A percentile compares a stretch with the other conserved stretches of the same genome.
Evolutionary conservation across 2,329 filamentous ascomycete species (phyloP).

Genomic region (Phaeophleospora eucalypticola): DNA sequence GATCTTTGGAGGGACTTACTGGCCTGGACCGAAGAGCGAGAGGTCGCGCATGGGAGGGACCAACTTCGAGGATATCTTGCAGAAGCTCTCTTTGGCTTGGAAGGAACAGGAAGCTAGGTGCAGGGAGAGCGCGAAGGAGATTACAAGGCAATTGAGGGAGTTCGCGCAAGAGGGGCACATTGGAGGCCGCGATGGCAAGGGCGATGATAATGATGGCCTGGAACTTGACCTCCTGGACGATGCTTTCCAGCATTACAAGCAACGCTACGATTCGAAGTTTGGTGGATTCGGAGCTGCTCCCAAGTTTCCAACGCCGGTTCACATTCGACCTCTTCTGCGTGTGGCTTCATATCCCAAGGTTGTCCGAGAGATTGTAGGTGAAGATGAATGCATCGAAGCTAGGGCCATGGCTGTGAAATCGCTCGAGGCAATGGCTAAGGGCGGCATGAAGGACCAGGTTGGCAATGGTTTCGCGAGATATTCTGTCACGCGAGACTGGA

Average conservation of each 20-base stretch:
- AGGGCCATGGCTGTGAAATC: constrained; percentile 77
- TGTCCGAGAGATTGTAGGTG: constrained; percentile 83
- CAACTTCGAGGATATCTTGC: constrained; percentile 77
- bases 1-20: constrained; percentile 94
- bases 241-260: constrained; percentile 73
- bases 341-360: constrained; percentile 66
- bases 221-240: constrained; percentile 91
- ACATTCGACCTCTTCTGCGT: constrained; percentile 75
- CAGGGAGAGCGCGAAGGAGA: constrained; percentile 76
- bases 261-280: constrained; percentile 72
- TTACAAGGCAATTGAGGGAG: constrained; percentile 72
- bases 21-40: constrained; percentile 71
- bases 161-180: constrained; percentile 86
- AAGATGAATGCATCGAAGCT: constrained; percentile 68
- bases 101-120: constrained; percentile 77
- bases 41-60: constrained; percentile 51
- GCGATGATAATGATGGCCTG: constrained; percentile 58
- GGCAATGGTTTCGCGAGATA: constrained; percentile 79
- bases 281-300: constrained; percentile 74
- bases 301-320: constrained; percentile 86
- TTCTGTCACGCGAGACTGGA: constrained; percentile 88
- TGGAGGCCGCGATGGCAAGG: constrained; percentile 27
- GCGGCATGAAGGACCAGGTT: constrained; percentile 70
- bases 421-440: constrained; percentile 69
- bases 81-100: constrained; percentile 74